Evolutionary conservation across 164 flowering plant genomes (phyloP).

Genomic region (Hamamelis virginiana): DNA sequence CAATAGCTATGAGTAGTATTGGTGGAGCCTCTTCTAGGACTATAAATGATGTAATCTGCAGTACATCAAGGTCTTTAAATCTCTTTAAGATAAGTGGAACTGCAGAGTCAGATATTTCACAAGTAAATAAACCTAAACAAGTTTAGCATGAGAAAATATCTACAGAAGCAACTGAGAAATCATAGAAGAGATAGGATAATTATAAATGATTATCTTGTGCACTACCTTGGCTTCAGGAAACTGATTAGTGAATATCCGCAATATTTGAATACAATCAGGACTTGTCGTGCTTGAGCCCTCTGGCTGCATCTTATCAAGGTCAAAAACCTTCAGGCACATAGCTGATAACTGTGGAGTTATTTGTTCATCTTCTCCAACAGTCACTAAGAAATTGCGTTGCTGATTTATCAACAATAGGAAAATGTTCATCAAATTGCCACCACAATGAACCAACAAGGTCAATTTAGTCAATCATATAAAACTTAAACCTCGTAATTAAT

Average conservation of each 20-base stretch:
- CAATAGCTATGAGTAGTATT: constrained; percentile 78
- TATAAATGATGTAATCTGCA: constrained; percentile 88
- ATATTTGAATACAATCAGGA: constrained; percentile 84
- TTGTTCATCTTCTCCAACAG: constrained; percentile 91
- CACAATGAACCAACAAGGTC: background rate
- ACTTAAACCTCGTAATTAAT: no score
- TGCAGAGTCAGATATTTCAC: background rate
- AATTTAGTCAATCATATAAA: background rate
- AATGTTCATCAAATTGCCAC: constrained; percentile 5
- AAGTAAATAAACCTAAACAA: background rate
- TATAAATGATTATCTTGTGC: background rate
- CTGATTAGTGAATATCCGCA: constrained; percentile 86
- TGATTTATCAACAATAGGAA: constrained; percentile 26
- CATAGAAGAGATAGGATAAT: background rate
- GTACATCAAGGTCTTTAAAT: constrained; percentile 12
- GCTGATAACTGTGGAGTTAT: constrained; percentile 68
- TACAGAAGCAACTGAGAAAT: background rate
- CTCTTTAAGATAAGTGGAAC: constrained; percentile 2
- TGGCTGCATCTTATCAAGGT: constrained; percentile 80
- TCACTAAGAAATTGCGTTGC: constrained; percentile 89
- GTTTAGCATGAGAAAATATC: background rate
- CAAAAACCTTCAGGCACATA: constrained; percentile 83
- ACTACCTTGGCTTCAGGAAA: constrained; percentile 91
- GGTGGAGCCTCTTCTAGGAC: constrained; percentile 96
- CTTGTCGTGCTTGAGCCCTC: constrained; percentile 78